Conservation (phyloP, 768 basidiomycete species). For the Naganishia friedmannii region DNA sequence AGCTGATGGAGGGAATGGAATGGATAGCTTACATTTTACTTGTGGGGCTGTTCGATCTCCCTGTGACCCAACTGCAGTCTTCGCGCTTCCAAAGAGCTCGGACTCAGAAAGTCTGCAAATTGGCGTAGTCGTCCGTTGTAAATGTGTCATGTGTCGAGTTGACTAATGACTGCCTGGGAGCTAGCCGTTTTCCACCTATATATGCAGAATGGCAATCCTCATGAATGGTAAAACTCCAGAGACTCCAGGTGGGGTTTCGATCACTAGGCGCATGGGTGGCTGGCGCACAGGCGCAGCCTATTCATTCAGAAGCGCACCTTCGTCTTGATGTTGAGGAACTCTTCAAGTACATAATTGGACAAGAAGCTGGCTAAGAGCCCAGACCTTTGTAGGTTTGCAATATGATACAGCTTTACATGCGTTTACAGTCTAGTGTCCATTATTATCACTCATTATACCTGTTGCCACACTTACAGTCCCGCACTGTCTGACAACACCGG, state of each 20-base stretch:
- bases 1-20: background rate
- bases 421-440: conserved; percentile 6
- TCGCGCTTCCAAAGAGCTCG: background rate
- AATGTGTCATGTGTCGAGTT: too few species aligned
- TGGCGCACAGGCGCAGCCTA: background rate
- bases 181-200: background rate
- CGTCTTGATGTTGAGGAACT: background rate
- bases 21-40: background rate
- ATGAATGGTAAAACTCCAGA: too few species aligned
- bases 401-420: background rate
- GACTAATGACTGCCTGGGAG: too few species aligned
- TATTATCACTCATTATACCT: conserved; percentile 3
- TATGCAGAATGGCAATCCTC: too few species aligned
- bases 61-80: background rate
- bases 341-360: background rate
- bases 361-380: background rate
- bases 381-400: background rate
- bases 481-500: background rate
- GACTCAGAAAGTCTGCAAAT: too few species aligned
- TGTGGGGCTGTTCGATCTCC: background rate
- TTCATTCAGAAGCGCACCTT: background rate
- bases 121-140: too few species aligned
- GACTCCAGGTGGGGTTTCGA: too few species aligned
- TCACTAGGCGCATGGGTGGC: background rate
- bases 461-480: background rate